These are phyloP conservation scores for Cutaneotrichosporon spelunceum DNA, from an alignment of 1,284 basidiomycete genomes.

Conservation along the genomic window DNA sequence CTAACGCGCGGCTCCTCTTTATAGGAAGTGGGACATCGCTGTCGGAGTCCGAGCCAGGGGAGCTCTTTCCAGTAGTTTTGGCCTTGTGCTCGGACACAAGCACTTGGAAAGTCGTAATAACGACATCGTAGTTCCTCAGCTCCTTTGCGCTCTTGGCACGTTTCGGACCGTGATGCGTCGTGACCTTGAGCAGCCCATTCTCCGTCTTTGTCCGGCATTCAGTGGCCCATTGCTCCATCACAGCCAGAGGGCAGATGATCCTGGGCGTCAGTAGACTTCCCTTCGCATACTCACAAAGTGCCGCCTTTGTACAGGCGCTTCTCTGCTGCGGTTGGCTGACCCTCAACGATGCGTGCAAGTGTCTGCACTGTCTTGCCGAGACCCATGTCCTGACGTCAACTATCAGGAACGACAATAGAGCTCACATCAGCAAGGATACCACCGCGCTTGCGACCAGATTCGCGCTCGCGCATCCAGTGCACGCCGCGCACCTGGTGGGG, in stretches of 20 bases:
- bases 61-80: background rate
- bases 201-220: constrained; percentile 76
- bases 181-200: constrained; percentile 61
- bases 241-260: constrained; percentile 74
- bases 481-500: constrained; percentile 81
- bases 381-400: constrained; percentile 52
- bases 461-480: constrained; percentile 82
- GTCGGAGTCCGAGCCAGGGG: constrained; percentile 38
- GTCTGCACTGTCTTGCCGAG: constrained; percentile 93
- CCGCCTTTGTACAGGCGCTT: constrained; percentile 60
- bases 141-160: constrained; percentile 63
- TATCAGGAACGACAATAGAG: background rate
- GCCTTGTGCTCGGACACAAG: constrained; percentile 46
- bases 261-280: constrained; percentile 52
- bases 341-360: constrained; percentile 74
- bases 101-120: constrained; percentile 77
- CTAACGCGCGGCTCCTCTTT: constrained; percentile 51
- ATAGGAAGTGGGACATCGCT: constrained; percentile 50
- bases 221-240: constrained; percentile 86
- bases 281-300: constrained; percentile 64
- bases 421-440: constrained; percentile 90
- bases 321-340: constrained; percentile 65
- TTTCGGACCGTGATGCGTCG: constrained; percentile 74
- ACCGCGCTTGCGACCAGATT: constrained; percentile 71
- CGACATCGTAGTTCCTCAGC: constrained; percentile 66